These are phyloP conservation scores for Alternaria sp. DNA, from an alignment of 2,329 filamentous ascomycete species.

Conservation along the genomic window DNA sequence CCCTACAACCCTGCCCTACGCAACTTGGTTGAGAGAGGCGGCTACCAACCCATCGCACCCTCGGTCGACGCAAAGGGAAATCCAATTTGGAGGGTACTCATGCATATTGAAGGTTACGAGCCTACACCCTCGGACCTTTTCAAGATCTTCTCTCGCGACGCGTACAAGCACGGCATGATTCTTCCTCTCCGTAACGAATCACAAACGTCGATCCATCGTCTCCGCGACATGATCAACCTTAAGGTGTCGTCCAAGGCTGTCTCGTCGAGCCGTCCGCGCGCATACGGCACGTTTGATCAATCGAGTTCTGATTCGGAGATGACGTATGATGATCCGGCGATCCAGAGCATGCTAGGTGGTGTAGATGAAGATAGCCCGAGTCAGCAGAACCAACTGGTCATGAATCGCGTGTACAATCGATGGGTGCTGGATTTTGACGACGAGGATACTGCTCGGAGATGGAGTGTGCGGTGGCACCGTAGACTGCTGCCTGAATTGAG, in stretches of 20 bases:
- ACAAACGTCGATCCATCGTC: conserved; percentile 29
- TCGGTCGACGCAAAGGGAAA: conserved; percentile 21
- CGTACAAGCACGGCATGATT: conserved; percentile 44
- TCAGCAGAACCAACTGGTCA: conserved; percentile 38
- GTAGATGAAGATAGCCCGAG: conserved; percentile 19
- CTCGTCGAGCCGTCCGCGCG: conserved; percentile 31
- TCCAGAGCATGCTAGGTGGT: conserved; percentile 24
- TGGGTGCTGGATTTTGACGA: conserved; percentile 67
- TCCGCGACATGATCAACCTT: conserved; percentile 44
- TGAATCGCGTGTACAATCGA: conserved; percentile 52
- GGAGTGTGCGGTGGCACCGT: conserved; percentile 63
- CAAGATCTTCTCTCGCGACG: conserved; percentile 41
- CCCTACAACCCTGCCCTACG: conserved; percentile 55
- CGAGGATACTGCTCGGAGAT: conserved; percentile 63
- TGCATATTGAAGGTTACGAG: conserved; percentile 49
- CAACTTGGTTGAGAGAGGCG: conserved; percentile 39
- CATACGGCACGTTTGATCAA: conserved; percentile 20
- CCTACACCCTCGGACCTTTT: conserved; percentile 40
- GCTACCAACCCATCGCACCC: conserved; percentile 45
- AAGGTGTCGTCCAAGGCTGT: conserved; percentile 27
- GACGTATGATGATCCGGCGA: conserved; percentile 26
- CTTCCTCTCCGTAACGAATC: conserved; percentile 34
- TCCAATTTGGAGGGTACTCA: conserved; percentile 42
- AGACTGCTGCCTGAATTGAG: conserved; percentile 52
- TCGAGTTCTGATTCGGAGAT: background rate